phyloP scores from a whole-genome alignment of 371 early-diverging fungal species.

The Blakeslea trispora region DNA sequence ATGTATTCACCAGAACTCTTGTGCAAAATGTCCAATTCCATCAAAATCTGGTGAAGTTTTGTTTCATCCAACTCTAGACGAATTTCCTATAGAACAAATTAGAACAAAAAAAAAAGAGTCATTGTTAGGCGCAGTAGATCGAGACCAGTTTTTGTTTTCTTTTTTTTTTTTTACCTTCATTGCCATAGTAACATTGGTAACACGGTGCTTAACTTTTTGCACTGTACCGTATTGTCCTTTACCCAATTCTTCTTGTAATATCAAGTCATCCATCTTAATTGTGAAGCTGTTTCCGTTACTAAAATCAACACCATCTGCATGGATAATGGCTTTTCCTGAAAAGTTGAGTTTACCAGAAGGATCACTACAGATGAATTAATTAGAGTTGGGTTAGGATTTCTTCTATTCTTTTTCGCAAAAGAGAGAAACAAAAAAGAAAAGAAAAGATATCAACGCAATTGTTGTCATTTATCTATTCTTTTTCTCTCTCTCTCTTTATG shows the following conservation, averaged over 20 bases:
- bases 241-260: constrained; percentile 78
- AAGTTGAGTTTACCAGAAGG: constrained; percentile 90
- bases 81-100: constrained; percentile 69
- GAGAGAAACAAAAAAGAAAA: not conserved
- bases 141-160: too few relatives aligned
- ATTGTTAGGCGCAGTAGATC: not conserved
- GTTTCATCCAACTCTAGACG: constrained; percentile 87
- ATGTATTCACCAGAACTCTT: constrained; percentile 85
- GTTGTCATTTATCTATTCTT: too few relatives aligned
- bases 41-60: constrained; percentile 46
- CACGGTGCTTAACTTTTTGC: constrained; percentile 83
- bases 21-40: constrained; percentile 70
- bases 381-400: too few relatives aligned
- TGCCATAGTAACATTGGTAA: constrained; percentile 93
- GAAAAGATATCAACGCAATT: too few relatives aligned
- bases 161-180: constrained; percentile 83
- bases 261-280: constrained; percentile 87
- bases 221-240: constrained; percentile 94
- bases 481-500: too few relatives aligned
- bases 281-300: constrained; percentile 83
- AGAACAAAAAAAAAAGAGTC: not conserved
- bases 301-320: constrained; percentile 91
- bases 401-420: too few relatives aligned
- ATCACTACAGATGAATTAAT: constrained; percentile 64
- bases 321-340: constrained; percentile 89